phyloP scores from a whole-genome alignment of 2,329 filamentous ascomycete genomes.

The Seiridium cupressi region DNA sequence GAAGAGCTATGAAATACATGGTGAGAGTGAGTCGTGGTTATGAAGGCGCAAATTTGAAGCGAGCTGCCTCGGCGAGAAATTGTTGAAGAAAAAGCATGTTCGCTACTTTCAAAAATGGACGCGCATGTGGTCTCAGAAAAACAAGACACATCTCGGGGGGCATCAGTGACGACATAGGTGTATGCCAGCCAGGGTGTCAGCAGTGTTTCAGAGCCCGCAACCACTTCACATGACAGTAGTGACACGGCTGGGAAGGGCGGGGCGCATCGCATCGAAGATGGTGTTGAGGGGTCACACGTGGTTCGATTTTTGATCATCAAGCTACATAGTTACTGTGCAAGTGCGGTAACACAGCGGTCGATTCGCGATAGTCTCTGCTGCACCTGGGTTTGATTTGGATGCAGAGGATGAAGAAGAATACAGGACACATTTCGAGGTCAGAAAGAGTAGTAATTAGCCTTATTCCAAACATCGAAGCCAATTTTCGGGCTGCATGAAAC shows the following conservation, averaged over 20 bases:
- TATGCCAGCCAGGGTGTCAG: neutral
- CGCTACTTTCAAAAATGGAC: neutral
- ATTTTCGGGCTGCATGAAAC: too few species aligned
- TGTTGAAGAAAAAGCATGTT: neutral
- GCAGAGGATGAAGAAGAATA: too few species aligned
- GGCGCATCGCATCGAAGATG: neutral
- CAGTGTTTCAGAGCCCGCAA: neutral
- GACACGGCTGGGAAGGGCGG: neutral
- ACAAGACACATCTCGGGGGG: neutral
- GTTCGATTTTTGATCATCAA: neutral
- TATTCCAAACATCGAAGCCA: too few species aligned
- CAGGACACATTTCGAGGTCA: too few species aligned
- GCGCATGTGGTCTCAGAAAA: neutral
- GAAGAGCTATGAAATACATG: neutral
- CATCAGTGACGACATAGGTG: conserved; percentile 2
- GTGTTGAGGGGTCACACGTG: neutral
- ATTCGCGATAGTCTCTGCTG: too few species aligned
- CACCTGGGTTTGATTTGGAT: too few species aligned
- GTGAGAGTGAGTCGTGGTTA: neutral
- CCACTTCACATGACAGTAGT: too few species aligned
- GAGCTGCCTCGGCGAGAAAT: neutral
- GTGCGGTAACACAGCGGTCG: too few species aligned
- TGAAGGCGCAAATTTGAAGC: neutral
- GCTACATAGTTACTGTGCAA: too few species aligned
- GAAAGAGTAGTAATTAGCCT: too few species aligned